These are phyloP conservation scores for Colletotrichum kahawae DNA, from an alignment of 2,329 filamentous ascomycete species.

Conservation along the genomic window DNA sequence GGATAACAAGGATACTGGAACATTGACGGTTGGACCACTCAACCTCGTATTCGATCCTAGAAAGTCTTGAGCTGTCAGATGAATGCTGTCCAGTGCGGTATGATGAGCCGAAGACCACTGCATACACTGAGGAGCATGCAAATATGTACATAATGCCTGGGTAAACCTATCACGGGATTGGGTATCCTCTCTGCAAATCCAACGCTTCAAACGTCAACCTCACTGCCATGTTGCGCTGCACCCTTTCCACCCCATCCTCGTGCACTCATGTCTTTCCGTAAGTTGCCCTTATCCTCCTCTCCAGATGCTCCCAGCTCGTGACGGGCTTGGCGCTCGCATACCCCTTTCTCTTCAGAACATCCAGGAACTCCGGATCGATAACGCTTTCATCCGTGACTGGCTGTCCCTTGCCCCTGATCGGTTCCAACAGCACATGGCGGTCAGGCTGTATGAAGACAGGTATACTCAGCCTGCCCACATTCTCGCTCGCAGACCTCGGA, in stretches of 20 bases:
- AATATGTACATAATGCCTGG: neutral
- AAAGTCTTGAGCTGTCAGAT: neutral
- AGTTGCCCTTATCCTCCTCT: slow-evolving; percentile 17
- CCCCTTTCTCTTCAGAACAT: slow-evolving; percentile 17
- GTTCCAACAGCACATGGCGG: slow-evolving; percentile 14
- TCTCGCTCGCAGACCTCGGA: slow-evolving; percentile 29
- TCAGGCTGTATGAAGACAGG: slow-evolving; percentile 23
- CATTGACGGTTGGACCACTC: slow-evolving; percentile 6
- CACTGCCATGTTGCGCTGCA: neutral
- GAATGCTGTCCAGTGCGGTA: neutral
- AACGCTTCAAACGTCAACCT: neutral
- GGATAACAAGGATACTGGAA: slow-evolving; percentile 11
- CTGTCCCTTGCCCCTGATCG: neutral
- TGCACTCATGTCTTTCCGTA: neutral
- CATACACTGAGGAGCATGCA: neutral
- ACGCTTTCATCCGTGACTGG: neutral
- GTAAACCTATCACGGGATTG: neutral
- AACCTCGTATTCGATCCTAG: slow-evolving; percentile 6
- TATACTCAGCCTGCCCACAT: slow-evolving; percentile 20
- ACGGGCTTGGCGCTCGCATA: slow-evolving; percentile 14
- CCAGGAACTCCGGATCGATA: neutral
- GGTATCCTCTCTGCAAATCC: neutral
- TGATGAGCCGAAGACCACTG: neutral
- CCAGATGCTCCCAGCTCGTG: slow-evolving; percentile 17
- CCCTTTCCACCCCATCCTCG: neutral